These are phyloP conservation scores for Lagerstroemia speciosa DNA, from an alignment of 345 rosid species.

Conservation along the genomic window DNA sequence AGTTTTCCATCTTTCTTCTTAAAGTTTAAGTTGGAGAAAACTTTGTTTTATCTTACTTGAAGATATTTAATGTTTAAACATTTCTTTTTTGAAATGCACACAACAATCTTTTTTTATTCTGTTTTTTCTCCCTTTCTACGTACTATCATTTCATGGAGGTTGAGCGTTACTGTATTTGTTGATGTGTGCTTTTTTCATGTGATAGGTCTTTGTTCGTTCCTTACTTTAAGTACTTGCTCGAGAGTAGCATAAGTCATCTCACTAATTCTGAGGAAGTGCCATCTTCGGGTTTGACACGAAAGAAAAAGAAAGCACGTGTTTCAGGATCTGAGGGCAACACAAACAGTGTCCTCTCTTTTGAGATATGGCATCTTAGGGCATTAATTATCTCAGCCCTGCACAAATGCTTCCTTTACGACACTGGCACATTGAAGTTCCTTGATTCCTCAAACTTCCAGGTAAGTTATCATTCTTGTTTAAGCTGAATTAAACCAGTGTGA, in stretches of 20 bases:
- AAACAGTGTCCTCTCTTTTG: slow-evolving; percentile 21
- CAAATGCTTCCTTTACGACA: slow-evolving; percentile 76
- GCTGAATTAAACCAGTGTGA: too few relatives aligned
- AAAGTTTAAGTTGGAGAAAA: background rate
- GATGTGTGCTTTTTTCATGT: background rate
- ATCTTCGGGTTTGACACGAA: slow-evolving; percentile 33
- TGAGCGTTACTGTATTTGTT: background rate
- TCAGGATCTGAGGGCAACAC: slow-evolving; percentile 29
- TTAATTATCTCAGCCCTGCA: slow-evolving; percentile 66
- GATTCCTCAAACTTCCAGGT: slow-evolving; percentile 84
- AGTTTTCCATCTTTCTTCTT: slow-evolving; percentile 13
- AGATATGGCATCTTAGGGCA: slow-evolving; percentile 76
- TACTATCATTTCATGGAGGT: background rate
- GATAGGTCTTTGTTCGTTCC: slow-evolving; percentile 85
- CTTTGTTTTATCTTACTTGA: background rate
- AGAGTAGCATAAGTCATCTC: slow-evolving; percentile 56
- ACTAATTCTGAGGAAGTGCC: slow-evolving; percentile 24
- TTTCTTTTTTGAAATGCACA: background rate
- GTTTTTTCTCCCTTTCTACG: background rate
- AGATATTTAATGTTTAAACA: background rate
- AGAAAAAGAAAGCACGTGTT: slow-evolving; percentile 74
- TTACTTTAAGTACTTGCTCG: slow-evolving; percentile 73
- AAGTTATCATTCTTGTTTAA: slow-evolving; percentile 3
- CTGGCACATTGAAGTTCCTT: slow-evolving; percentile 63
- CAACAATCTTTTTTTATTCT: background rate